phyloP scores from a whole-genome alignment of 2,329 filamentous ascomycete species.

The Sporothrix inflata region DNA sequence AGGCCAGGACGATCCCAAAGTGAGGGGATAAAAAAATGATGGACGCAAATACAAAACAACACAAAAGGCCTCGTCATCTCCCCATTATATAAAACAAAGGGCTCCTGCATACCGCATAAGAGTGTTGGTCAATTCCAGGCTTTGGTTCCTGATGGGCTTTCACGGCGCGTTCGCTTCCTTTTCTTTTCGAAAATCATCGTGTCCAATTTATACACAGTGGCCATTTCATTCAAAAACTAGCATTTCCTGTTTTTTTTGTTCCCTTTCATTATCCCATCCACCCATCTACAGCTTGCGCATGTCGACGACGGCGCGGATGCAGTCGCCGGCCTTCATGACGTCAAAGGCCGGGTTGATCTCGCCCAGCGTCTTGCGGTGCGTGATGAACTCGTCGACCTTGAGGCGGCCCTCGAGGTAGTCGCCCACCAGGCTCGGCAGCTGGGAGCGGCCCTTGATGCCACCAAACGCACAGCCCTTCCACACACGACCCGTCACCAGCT shows the following conservation, averaged over 20 bases:
- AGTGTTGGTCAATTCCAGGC: background rate
- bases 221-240: background rate
- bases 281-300: conserved; percentile 48
- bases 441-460: conserved; percentile 94
- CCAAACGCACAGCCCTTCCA: conserved; percentile 99
- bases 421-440: conserved; percentile 82
- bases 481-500: conserved; percentile 94
- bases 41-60: background rate
- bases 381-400: conserved; percentile 99
- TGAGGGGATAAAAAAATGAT: background rate
- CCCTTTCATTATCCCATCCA: background rate
- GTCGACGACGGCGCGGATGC: conserved; percentile 89
- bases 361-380: conserved; percentile 80
- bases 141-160: background rate
- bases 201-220: background rate
- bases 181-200: too few species aligned
- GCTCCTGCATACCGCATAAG: background rate
- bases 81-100: background rate
- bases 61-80: background rate
- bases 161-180: too few species aligned
- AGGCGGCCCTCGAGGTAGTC: conserved; percentile 89
- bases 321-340: conserved; percentile 94
- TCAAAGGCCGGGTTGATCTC: conserved; percentile 87
- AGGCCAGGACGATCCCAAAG: background rate
- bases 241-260: conserved; percentile 3